A percentile compares a stretch with the other conserved stretches of the same genome.
Conservation (phyloP, 768 basidiomycete species). For the Boletales sp. region DNA sequence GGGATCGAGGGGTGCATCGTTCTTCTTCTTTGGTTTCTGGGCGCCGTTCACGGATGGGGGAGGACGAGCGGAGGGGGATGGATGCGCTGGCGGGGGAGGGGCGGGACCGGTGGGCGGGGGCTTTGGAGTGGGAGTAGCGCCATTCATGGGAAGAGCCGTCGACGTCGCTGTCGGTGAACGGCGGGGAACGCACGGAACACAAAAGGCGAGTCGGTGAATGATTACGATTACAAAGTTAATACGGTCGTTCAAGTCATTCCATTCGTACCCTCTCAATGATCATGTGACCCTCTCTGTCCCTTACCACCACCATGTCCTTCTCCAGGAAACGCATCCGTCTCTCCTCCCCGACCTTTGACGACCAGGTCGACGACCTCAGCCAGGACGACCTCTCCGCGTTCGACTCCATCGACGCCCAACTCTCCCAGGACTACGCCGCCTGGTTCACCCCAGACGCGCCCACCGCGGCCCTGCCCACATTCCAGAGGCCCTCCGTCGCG, state of each 20-base stretch:
- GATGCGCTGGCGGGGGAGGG: constrained; percentile 55
- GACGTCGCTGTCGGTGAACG: constrained; percentile 10
- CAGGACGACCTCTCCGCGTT: constrained; percentile 55
- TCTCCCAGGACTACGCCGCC: constrained; percentile 46
- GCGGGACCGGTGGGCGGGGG: constrained; percentile 57
- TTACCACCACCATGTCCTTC: not conserved
- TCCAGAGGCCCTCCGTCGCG: constrained; percentile 15
- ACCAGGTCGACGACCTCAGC: constrained; percentile 47
- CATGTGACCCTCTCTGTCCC: constrained; percentile 17
- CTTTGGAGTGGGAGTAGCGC: constrained; percentile 41
- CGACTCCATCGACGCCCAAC: constrained; percentile 45
- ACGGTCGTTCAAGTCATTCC: too few relatives aligned
- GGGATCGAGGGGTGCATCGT: constrained; percentile 68
- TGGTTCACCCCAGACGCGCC: constrained; percentile 52
- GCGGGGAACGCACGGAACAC: constrained; percentile 28
- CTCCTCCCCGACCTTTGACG: constrained; percentile 65
- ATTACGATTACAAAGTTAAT: not conserved
- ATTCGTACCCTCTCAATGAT: constrained; percentile 1
- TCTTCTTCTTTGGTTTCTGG: constrained; percentile 67
- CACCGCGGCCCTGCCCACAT: constrained; percentile 32
- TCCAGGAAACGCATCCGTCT: constrained; percentile 61
- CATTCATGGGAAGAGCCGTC: constrained; percentile 42
- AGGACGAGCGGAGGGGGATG: constrained; percentile 33
- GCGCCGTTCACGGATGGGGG: constrained; percentile 28
- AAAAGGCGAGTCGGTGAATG: constrained; percentile 25